phyloP scores from a whole-genome alignment of 148 eudicot species.

The Vaccinium macrocarpon region DNA sequence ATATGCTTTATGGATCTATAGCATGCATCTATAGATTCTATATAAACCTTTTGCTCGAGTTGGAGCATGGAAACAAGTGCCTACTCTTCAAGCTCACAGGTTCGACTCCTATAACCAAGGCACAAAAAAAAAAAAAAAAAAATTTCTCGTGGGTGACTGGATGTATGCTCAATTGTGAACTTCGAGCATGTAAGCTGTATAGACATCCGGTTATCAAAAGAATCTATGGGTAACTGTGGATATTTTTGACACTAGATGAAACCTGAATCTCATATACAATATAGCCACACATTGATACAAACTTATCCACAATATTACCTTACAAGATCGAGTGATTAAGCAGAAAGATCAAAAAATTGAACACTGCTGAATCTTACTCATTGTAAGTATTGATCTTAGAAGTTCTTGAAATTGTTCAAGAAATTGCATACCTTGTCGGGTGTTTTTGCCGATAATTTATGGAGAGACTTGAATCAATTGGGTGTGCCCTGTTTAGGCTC shows the following conservation, averaged over 20 bases:
- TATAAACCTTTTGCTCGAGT: background rate
- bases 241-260: background rate
- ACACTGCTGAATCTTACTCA: background rate
- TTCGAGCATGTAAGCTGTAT: background rate
- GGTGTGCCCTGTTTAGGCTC: conserved; percentile 1
- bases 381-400: background rate
- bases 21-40: background rate
- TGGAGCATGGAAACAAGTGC: background rate
- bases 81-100: background rate
- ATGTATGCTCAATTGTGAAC: background rate
- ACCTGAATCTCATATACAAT: background rate
- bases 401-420: background rate
- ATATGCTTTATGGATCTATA: background rate
- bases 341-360: background rate
- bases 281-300: background rate
- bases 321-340: background rate
- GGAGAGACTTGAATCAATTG: background rate
- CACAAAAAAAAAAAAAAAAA: background rate
- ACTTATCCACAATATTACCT: background rate
- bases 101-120: background rate
- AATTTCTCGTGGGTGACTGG: background rate
- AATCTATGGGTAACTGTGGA: background rate
- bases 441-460: background rate
- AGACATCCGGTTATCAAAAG: background rate
- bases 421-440: background rate